phyloP scores from a whole-genome alignment of 495 filamentous ascomycete species.

The Platismatia glauca region DNA sequence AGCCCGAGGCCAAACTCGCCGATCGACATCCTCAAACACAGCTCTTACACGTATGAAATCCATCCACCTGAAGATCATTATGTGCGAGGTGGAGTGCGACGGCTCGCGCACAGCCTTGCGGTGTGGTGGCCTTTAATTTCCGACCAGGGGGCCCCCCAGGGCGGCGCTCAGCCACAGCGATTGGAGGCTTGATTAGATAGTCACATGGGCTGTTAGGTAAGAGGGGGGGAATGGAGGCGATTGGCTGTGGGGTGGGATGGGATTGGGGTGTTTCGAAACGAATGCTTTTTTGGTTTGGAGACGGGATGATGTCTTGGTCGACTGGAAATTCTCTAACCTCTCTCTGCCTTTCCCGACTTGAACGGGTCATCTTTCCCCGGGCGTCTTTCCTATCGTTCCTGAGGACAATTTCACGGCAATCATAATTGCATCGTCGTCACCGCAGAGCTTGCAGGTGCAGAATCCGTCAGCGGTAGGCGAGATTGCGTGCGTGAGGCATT shows the following conservation, averaged over 20 bases:
- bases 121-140: slow-evolving; percentile 7
- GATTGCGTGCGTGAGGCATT: background rate
- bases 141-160: background rate
- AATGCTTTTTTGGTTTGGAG: background rate
- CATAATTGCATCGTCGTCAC: background rate
- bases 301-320: background rate
- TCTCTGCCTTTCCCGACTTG: too few species aligned
- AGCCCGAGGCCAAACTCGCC: too few species aligned
- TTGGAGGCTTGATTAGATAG: background rate
- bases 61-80: background rate
- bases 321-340: too few species aligned
- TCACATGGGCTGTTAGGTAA: background rate
- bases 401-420: too few species aligned
- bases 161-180: background rate
- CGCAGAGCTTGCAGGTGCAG: background rate
- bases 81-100: background rate
- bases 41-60: background rate
- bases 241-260: background rate
- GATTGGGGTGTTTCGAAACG: background rate
- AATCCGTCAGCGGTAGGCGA: background rate
- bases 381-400: background rate
- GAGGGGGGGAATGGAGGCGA: background rate
- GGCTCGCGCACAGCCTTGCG: slow-evolving; percentile 8
- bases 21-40: background rate
- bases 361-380: too few species aligned